Conservation (phyloP, 164 flowering plant species). For the Sedum album region DNA sequence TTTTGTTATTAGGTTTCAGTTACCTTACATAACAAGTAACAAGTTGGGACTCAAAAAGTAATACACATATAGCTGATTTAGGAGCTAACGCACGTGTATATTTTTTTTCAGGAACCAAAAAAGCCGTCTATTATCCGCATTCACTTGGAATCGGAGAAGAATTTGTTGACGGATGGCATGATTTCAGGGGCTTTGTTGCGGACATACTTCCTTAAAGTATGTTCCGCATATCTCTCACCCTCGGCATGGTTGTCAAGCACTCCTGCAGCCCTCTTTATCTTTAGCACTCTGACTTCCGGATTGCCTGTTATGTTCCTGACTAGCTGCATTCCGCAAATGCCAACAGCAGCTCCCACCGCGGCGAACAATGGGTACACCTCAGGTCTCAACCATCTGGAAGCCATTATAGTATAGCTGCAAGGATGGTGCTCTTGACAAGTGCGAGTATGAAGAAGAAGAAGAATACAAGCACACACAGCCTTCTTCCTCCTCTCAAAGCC, state of each 20-base stretch:
- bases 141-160: too few relatives aligned
- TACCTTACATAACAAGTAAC: too few relatives aligned
- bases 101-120: too few relatives aligned
- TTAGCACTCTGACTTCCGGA: conserved; percentile 9
- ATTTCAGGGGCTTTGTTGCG: too few relatives aligned
- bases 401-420: neutral
- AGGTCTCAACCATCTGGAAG: conserved; percentile 5
- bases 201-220: conserved; percentile 8
- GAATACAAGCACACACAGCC: neutral
- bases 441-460: too few relatives aligned
- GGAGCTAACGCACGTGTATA: too few relatives aligned
- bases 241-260: conserved; percentile 8
- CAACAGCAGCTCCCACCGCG: neutral
- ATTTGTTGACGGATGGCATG: too few relatives aligned
- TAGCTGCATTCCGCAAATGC: conserved; percentile 10
- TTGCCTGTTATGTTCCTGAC: conserved; percentile 9
- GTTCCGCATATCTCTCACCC: conserved; percentile 11
- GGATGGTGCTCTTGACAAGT: too few relatives aligned
- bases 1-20: too few relatives aligned
- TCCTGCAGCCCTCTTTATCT: conserved; percentile 11
- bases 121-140: too few relatives aligned
- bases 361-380: conserved; percentile 10
- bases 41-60: too few relatives aligned
- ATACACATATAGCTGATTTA: too few relatives aligned
- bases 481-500: neutral